Evolutionary conservation across 441 rosid species (phyloP).

Genomic region (Manihot esculenta): DNA sequence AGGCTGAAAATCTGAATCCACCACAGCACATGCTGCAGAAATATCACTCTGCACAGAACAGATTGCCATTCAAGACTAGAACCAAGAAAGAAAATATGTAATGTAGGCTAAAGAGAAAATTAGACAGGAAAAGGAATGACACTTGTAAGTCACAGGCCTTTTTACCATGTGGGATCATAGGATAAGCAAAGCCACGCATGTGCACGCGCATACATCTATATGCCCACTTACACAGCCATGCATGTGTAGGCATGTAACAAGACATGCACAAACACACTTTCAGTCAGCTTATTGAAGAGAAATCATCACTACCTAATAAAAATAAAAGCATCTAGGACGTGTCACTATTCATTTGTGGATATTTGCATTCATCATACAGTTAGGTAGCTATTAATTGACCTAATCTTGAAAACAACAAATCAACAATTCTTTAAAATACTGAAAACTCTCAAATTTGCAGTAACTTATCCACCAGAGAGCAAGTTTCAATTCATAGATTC

Average conservation of each 20-base stretch:
- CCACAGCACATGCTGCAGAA: slow-evolving; percentile 45
- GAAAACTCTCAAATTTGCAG: not conserved
- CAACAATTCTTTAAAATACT: not conserved
- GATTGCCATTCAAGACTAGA: slow-evolving; percentile 13
- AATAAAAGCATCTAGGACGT: slow-evolving; percentile 9
- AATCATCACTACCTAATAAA: slow-evolving; percentile 20
- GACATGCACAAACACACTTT: slow-evolving; percentile 9
- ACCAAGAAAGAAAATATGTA: not conserved
- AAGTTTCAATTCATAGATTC: not conserved
- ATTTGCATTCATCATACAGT: not conserved
- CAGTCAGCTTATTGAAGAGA: slow-evolving; percentile 13
- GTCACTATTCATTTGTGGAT: not conserved
- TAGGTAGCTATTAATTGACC: not conserved
- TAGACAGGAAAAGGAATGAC: not conserved
- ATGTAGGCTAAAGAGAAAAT: slow-evolving; percentile 4
- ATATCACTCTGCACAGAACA: slow-evolving; percentile 61
- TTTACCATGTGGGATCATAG: slow-evolving; percentile 10
- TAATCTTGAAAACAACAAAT: not conserved
- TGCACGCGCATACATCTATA: slow-evolving; percentile 7
- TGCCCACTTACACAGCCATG: slow-evolving; percentile 11
- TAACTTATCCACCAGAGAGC: not conserved
- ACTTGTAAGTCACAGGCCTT: not conserved
- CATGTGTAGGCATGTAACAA: slow-evolving; percentile 4
- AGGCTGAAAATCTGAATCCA: slow-evolving; percentile 80
- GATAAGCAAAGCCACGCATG: slow-evolving; percentile 2